Evolutionary conservation across 163 green algal species (phyloP).

Genomic region (Coccomyxa subellipsoidea): DNA sequence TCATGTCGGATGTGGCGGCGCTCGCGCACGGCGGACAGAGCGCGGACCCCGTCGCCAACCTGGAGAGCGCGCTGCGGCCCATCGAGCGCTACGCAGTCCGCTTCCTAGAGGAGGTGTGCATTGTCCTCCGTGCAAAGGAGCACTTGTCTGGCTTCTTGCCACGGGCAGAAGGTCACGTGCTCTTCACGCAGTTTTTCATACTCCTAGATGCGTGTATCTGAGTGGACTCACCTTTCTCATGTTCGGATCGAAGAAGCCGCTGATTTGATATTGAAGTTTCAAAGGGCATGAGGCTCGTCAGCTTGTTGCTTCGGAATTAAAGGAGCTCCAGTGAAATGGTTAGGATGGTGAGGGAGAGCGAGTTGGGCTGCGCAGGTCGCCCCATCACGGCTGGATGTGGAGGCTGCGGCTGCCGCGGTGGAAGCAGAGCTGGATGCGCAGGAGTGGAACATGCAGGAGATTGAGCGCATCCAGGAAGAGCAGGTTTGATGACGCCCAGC

Average conservation of each 20-base stretch:
- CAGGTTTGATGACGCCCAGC: conserved; percentile 9
- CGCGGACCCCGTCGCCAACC: conserved; percentile 24
- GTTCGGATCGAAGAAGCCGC: no score
- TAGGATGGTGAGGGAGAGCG: no score
- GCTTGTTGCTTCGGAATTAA: no score
- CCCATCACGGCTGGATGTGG: conserved; percentile 37
- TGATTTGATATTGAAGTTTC: no score
- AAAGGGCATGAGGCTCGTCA: no score
- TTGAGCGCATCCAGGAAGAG: conserved; percentile 46
- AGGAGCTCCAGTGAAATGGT: no score
- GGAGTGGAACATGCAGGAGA: conserved; percentile 51
- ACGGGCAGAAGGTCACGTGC: no score
- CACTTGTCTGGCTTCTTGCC: conserved; percentile 26
- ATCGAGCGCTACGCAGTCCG: conserved; percentile 54
- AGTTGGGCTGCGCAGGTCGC: conserved; percentile 23
- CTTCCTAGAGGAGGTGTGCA: conserved; percentile 37
- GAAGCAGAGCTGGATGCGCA: conserved; percentile 22
- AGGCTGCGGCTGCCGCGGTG: conserved; percentile 36
- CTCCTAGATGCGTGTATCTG: no score
- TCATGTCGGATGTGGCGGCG: conserved; percentile 40
- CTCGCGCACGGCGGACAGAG: conserved; percentile 22
- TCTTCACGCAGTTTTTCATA: no score
- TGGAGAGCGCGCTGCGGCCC: conserved; percentile 39
- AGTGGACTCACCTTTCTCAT: no score
- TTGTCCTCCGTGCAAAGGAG: neutral